Conservation (phyloP, 768 basidiomycete species). For the Coprinopsis strossmayeri region DNA sequence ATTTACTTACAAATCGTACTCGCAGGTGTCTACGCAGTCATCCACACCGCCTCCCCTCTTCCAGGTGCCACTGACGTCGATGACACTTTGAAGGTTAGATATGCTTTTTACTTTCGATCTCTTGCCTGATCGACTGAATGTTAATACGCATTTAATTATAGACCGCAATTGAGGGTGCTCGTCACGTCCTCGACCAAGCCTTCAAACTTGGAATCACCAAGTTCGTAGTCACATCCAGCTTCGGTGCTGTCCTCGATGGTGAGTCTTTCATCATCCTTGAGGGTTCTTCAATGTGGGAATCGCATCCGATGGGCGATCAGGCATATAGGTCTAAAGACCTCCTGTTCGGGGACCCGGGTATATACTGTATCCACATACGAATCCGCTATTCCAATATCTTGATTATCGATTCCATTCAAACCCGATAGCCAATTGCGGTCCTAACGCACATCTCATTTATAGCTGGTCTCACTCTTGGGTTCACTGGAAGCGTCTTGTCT, state of each 20-base stretch:
- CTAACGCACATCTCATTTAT: no score
- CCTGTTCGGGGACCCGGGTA: no score
- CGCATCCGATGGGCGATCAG: background rate
- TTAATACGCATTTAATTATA: slow-evolving; percentile 11
- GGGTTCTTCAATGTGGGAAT: background rate
- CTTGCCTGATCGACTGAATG: background rate
- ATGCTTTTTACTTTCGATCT: background rate
- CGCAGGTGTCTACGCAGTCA: slow-evolving; percentile 41
- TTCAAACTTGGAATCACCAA: slow-evolving; percentile 28
- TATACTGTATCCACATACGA: no score
- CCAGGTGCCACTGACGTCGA: slow-evolving; percentile 20
- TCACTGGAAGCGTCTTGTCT: no score
- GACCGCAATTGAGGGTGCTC: slow-evolving; percentile 31
- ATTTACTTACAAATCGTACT: no score
- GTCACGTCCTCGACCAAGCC: slow-evolving; percentile 35
- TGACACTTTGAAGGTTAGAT: slow-evolving; percentile 19
- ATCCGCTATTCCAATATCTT: no score
- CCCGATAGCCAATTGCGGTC: no score
- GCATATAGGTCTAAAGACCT: background rate
- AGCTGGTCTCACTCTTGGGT: no score
- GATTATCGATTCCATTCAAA: no score
- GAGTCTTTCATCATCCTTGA: slow-evolving; percentile 5
- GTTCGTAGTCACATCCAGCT: slow-evolving; percentile 28
- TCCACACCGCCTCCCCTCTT: slow-evolving; percentile 36
- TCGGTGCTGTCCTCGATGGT: slow-evolving; percentile 26